Evolutionary conservation across 345 rosid species (phyloP), one percentile per base, ranked within the genome.

Genomic region (Moricandia arvensis): DNA sequence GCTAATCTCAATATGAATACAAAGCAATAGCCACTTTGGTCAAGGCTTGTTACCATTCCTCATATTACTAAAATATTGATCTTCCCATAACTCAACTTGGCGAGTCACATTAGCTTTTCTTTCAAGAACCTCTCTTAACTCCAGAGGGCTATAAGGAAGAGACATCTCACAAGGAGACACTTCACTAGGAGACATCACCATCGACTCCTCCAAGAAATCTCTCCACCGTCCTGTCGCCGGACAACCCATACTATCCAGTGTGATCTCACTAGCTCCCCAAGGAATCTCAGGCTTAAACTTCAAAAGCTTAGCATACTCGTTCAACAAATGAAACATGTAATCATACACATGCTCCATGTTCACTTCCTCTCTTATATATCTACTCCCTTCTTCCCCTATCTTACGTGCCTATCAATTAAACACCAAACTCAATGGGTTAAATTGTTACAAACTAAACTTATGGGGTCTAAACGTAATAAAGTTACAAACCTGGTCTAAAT

Each of bases 81-180:
- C 66, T 70, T 85, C 91, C 93, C 89, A 86, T 38, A 29, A 17
- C 77, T 84, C 91, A 26, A 88, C 90, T 80, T 85, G 86, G 79
- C 76, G 97, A 88, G 77, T 49, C 2, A 7, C 24, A 49, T 49
- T 49, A 49, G 55, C 55, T 49, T 49, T 49, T 16, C 10, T 49
- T 8, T 49, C 55, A 49, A 49, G 55, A 49, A 49, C 55, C 55
- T 49, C 55, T 60, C 26, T 12, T 6, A 5, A 63, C 71, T 30
- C 71, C 74, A 66, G 59, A 80, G 59, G 88, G 74, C 24, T 77
- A 60, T 41, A 87, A 21, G 91, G 86, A 35, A 69, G 72, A 63
- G 87, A 87, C 85, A 87, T 38, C 9, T 18, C 9, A 63, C 91
- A 89, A 37, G 94, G 82, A 13, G 62, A 37, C n/a, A 72, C 66